A percentile compares a stretch with the other conserved stretches of the same genome.
Evolutionary conservation across 495 filamentous ascomycete species (phyloP).

Genomic region (Aspergillus egyptiacus): DNA sequence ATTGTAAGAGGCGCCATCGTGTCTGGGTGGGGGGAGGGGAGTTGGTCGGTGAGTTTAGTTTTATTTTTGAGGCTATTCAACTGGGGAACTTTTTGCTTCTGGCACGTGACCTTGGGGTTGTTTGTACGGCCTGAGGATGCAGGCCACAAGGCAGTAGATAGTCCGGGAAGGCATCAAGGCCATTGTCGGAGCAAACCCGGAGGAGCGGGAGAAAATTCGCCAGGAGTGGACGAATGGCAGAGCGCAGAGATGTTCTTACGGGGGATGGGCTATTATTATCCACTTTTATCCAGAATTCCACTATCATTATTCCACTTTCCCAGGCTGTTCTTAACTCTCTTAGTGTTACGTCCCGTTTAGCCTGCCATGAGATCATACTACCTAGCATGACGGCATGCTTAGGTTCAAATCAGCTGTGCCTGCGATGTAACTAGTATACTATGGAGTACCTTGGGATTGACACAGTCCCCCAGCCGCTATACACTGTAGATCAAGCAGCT

Average conservation of each 20-base stretch:
- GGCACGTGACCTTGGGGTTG: constrained; percentile 4
- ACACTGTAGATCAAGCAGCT: too few relatives aligned
- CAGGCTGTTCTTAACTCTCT: neutral
- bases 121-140: neutral
- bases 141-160: neutral
- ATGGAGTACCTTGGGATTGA: too few relatives aligned
- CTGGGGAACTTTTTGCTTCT: neutral
- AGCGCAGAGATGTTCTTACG: constrained; percentile 10
- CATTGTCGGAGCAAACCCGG: constrained; percentile 6
- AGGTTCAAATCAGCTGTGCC: neutral
- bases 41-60: constrained; percentile 1
- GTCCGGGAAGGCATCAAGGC: neutral
- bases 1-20: too few relatives aligned
- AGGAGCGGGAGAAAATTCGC: constrained; percentile 11
- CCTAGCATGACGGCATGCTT: constrained; percentile 1
- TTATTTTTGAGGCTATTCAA: neutral
- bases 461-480: too few relatives aligned
- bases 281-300: neutral
- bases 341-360: neutral
- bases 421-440: neutral
- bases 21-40: constrained; percentile 28
- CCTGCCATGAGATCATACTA: constrained; percentile 12
- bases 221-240: constrained; percentile 14
- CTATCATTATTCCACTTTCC: neutral
- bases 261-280: constrained; percentile 2